Evolutionary conservation across 2,329 filamentous ascomycete species (phyloP).

Genomic region (Daldinia eschscholtzii): DNA sequence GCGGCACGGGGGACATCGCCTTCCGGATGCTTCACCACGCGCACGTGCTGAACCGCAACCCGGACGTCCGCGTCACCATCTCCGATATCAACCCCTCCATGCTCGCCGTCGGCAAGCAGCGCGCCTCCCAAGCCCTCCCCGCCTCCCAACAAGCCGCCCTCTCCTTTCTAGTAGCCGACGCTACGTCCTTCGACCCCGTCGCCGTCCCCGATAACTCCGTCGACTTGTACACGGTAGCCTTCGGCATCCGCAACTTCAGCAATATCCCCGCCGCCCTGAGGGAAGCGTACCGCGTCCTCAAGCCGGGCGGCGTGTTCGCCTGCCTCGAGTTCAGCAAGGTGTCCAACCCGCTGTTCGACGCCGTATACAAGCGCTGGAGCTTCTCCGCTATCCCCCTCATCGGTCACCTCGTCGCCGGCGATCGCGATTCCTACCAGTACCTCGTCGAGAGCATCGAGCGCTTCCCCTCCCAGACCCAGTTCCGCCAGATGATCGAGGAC

Average conservation of each 20-base stretch:
- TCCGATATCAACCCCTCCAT: conserved; percentile 97
- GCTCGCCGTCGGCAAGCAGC: conserved; percentile 87
- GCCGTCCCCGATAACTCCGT: conserved; percentile 77
- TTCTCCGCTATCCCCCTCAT: conserved; percentile 95
- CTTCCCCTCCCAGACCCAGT: conserved; percentile 89
- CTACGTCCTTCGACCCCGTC: conserved; percentile 74
- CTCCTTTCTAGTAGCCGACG: conserved; percentile 89
- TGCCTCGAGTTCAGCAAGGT: conserved; percentile 94
- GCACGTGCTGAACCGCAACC: conserved; percentile 82
- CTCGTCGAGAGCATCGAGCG: conserved; percentile 96
- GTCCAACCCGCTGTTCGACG: conserved; percentile 77
- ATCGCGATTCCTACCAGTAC: conserved; percentile 97
- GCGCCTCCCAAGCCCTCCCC: conserved; percentile 69
- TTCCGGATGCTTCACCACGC: conserved; percentile 95
- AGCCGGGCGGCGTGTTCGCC: conserved; percentile 94
- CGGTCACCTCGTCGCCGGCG: conserved; percentile 92
- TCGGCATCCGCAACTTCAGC: conserved; percentile 97
- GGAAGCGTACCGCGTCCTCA: conserved; percentile 89
- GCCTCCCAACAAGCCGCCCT: conserved; percentile 69
- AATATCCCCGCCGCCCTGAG: conserved; percentile 85
- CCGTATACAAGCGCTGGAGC: conserved; percentile 94
- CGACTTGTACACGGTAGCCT: conserved; percentile 96
- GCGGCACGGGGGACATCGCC: conserved; percentile 96
- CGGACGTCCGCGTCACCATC: conserved; percentile 85
- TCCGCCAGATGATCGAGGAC: conserved; percentile 82